phyloP scores from a whole-genome alignment of 352 stramenopile genomes.

The Globisporangium uncinulatum region DNA sequence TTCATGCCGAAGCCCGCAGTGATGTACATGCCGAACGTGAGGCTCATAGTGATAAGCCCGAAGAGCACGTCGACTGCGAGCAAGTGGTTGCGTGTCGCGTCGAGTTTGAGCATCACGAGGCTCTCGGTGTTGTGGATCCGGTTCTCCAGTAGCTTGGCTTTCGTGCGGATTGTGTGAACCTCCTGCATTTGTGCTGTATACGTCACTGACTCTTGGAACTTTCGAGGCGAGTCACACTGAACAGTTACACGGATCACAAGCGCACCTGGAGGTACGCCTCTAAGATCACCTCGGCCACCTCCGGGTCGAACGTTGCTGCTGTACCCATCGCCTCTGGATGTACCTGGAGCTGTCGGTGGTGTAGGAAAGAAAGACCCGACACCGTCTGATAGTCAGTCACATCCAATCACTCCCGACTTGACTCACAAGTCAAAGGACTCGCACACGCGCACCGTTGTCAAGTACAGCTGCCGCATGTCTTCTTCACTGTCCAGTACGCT shows the following conservation, averaged over 20 bases:
- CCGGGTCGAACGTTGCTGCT: not conserved
- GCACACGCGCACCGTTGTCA: constrained; percentile 53
- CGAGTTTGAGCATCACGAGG: constrained; percentile 65
- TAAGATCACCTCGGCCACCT: constrained; percentile 1
- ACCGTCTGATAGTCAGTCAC: not conserved
- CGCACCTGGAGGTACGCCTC: constrained; percentile 8
- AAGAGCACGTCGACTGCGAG: constrained; percentile 53
- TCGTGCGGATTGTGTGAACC: constrained; percentile 63
- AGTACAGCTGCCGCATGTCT: constrained; percentile 14
- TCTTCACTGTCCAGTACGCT: constrained; percentile 47
- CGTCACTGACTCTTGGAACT: constrained; percentile 23
- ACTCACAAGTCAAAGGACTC: constrained; percentile 35
- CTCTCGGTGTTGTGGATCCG: constrained; percentile 72
- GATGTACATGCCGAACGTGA: constrained; percentile 54
- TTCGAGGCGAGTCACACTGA: constrained; percentile 5
- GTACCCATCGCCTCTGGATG: constrained; percentile 1
- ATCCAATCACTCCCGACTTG: constrained; percentile 12
- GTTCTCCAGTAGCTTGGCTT: constrained; percentile 56
- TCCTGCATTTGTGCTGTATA: constrained; percentile 25
- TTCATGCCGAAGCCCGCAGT: constrained; percentile 67
- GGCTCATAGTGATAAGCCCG: constrained; percentile 27
- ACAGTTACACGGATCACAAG: not conserved
- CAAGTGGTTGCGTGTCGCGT: constrained; percentile 62
- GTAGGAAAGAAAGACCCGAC: not conserved
- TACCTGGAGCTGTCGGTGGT: constrained; percentile 16